A percentile compares a stretch with the other conserved stretches of the same genome.
Evolutionary conservation across 768 basidiomycete species (phyloP).

Genomic region (Suillus luteus): DNA sequence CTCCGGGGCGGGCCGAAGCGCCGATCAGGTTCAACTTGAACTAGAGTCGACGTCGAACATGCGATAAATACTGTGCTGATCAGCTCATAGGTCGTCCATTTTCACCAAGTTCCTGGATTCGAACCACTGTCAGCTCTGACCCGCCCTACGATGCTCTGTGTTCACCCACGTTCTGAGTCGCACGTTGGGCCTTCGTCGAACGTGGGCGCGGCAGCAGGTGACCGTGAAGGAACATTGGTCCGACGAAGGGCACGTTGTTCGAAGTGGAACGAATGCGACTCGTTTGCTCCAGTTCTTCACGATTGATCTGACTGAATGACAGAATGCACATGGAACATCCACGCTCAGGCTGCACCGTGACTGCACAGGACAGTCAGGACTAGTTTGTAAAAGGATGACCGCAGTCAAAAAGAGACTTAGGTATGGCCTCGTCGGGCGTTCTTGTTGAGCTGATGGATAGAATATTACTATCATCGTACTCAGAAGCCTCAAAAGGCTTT

Average conservation of each 20-base stretch:
- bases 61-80: too few species aligned
- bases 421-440: too few species aligned
- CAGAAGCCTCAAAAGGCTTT: not conserved
- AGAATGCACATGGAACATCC: slow-evolving; percentile 25
- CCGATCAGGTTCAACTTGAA: not conserved
- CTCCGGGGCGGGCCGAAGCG: not conserved
- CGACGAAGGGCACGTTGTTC: not conserved
- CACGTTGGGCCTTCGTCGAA: not conserved
- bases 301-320: slow-evolving; percentile 38
- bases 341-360: too few species aligned
- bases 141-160: too few species aligned
- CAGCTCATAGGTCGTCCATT: too few species aligned
- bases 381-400: slow-evolving; percentile 34
- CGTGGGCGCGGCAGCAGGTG: not conserved
- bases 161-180: not conserved
- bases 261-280: not conserved
- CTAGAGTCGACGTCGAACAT: too few species aligned
- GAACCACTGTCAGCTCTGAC: too few species aligned
- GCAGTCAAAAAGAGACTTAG: slow-evolving; percentile 7
- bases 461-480: not conserved
- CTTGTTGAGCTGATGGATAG: too few species aligned
- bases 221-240: not conserved
- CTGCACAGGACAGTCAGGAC: too few species aligned
- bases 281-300: slow-evolving; percentile 22
- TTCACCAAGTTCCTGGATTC: too few species aligned